Conservation (phyloP, 495 filamentous ascomycete genomes). For the Penicillium bovifimosum region DNA sequence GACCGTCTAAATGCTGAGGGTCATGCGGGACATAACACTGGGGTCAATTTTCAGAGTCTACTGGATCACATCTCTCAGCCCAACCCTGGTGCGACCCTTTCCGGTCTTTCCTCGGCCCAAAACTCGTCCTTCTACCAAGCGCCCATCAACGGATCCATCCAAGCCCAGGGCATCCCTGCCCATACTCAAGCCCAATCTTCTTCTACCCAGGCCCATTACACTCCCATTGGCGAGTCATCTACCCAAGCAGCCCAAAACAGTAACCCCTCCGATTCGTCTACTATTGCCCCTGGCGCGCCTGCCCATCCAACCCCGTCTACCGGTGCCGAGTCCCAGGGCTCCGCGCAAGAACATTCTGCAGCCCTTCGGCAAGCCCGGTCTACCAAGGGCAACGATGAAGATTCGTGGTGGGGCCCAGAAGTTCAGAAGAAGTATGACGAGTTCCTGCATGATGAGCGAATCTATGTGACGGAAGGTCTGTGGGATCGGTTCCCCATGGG, state of each 20-base stretch:
- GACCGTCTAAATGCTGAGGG: conserved; percentile 27
- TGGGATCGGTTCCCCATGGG: conserved; percentile 90
- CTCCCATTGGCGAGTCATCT: conserved; percentile 46
- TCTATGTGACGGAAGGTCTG: conserved; percentile 78
- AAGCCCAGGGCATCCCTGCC: conserved; percentile 40
- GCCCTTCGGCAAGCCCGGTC: conserved; percentile 24
- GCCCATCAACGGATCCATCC: conserved; percentile 31
- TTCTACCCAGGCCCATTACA: conserved; percentile 52
- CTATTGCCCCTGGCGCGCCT: conserved; percentile 44
- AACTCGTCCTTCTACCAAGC: conserved; percentile 33
- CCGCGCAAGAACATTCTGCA: conserved; percentile 28
- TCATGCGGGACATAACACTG: conserved; percentile 18
- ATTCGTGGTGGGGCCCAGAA: conserved; percentile 52
- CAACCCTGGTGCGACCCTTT: conserved; percentile 26
- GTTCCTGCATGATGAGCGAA: conserved; percentile 73
- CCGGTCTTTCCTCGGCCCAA: conserved; percentile 23
- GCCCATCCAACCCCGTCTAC: conserved; percentile 42
- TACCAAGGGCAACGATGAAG: conserved; percentile 38
- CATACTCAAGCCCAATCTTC: conserved; percentile 49
- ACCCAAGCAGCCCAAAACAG: conserved; percentile 38
- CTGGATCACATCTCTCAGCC: conserved; percentile 47
- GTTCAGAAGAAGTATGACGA: conserved; percentile 72
- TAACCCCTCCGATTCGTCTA: conserved; percentile 25
- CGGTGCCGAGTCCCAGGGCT: conserved; percentile 24
- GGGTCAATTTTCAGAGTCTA: conserved; percentile 48